Evolutionary conservation across 371 early-diverging fungal species (phyloP), one percentile per base, ranked within the genome.

Genomic region (Mucor saturninus): DNA sequence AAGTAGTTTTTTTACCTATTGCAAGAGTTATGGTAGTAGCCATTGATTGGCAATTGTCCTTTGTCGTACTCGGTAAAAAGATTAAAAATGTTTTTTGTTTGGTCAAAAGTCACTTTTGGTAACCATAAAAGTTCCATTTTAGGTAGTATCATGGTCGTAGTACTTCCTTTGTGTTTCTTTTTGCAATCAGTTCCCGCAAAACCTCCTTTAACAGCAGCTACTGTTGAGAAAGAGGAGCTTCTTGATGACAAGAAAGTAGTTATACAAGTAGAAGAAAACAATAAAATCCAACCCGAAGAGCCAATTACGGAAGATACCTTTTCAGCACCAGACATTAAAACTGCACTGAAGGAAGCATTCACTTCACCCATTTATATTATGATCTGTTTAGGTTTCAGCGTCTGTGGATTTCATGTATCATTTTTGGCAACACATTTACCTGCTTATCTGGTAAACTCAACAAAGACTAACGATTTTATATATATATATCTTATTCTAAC

Each of bases 401-500:
- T 71, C 7, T 76, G 76, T 59, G 76, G 76, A 4, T 76, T 68
- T 52, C 76, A 76, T 54, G 62, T 76, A 21, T 49, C 68, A n/a
- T 76, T 76, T 54, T 43, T 76, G 14, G 46, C 65, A 2, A 73
- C 76, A 13, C 73, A 76, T 59, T 54, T 76, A 9, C 76, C 76
- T 14, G 76, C 76, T 1, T 76, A 73, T 45, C 49, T 76, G 38
- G 57, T 57, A 45, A 57, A 32, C 48, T 46, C 5, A 21, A 43
- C 9, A 28, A 7, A 28, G 9, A 48, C 28, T 21, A 21, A 21
- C 21, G 21, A 21, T 21, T 21, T 21, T 21, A 48, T 28, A 48
- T 48, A 48, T 48, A 5, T 15, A n/a, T 26, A 21, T 14, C 15
- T 40, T n/a, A n/a, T 11, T 35, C n/a, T 14, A 28, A 35, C 10